Percentiles rank a stretch among this genome's conserved stretches.
Conservation (phyloP, 2,329 filamentous ascomycete species). For the Apiospora hydei region DNA sequence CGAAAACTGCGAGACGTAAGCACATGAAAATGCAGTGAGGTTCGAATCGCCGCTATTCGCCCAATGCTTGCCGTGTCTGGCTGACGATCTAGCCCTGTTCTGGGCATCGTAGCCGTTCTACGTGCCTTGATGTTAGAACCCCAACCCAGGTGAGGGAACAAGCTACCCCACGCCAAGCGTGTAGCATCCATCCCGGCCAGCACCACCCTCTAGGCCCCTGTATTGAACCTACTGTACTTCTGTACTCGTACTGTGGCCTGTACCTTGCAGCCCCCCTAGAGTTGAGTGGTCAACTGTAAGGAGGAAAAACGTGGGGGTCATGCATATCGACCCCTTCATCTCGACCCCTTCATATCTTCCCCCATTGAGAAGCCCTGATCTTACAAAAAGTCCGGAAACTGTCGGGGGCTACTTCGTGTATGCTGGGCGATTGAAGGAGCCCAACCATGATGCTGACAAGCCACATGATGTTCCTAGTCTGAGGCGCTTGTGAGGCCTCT, state of each 20-base stretch:
- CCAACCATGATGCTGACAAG: not conserved
- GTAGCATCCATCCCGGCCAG: not conserved
- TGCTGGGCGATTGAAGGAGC: not conserved
- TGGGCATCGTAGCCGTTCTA: not conserved
- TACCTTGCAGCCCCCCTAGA: not conserved
- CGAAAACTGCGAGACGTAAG: not conserved
- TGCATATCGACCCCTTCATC: not conserved
- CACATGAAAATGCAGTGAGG: not conserved
- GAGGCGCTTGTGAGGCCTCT: not conserved
- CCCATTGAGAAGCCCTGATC: not conserved
- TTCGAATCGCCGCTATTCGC: not conserved
- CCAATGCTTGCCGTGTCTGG: not conserved
- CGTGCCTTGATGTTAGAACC: not conserved
- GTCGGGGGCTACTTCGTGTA: not conserved
- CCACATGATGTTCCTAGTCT: not conserved
- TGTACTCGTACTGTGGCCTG: not conserved
- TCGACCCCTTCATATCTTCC: not conserved
- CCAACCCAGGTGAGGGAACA: not conserved
- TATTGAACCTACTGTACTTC: not conserved
- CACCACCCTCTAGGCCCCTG: not conserved
- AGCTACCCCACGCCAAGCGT: conserved; percentile 6
- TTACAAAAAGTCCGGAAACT: not conserved
- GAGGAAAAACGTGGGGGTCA: conserved; percentile 17
- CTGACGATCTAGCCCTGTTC: not conserved
- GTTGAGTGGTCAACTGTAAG: not conserved